phyloP scores from a whole-genome alignment of 768 basidiomycete species.

The Leccinum boreale region DNA sequence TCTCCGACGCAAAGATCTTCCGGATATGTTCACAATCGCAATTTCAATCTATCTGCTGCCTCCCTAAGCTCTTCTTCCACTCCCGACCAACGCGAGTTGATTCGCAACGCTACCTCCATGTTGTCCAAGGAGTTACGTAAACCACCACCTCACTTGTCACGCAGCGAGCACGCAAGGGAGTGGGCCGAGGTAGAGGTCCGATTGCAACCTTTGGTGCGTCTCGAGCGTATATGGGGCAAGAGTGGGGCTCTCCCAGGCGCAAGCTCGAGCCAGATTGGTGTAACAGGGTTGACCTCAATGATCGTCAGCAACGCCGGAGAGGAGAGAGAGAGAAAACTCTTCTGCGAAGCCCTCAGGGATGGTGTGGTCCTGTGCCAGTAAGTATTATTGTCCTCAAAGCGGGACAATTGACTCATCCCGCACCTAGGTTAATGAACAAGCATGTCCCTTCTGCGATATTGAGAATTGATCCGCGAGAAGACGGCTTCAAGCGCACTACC shows the following conservation, averaged over 20 bases:
- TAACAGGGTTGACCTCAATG: constrained; percentile 28
- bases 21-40: constrained; percentile 50
- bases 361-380: constrained; percentile 90
- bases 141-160: constrained; percentile 54
- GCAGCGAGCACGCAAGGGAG: constrained; percentile 50
- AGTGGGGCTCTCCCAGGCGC: constrained; percentile 44
- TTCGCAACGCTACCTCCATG: constrained; percentile 60
- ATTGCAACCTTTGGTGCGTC: constrained; percentile 53
- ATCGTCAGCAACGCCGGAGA: constrained; percentile 55
- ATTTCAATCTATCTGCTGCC: constrained; percentile 57
- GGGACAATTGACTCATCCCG: constrained; percentile 1
- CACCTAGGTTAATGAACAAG: constrained; percentile 71
- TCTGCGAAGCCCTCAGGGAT: constrained; percentile 75
- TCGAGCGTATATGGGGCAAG: constrained; percentile 78
- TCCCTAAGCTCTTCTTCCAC: constrained; percentile 49
- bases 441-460: constrained; percentile 59
- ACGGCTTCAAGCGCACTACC: constrained; percentile 59
- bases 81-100: constrained; percentile 62
- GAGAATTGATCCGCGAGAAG: constrained; percentile 63
- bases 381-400: constrained; percentile 35
- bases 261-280: constrained; percentile 40
- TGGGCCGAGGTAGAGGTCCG: constrained; percentile 77
- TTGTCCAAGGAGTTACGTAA: constrained; percentile 65
- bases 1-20: constrained; percentile 43
- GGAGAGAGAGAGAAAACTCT: constrained; percentile 71